Percentiles rank a stretch among this genome's conserved stretches.
Evolutionary conservation across 208 protist genomes (phyloP).

Genomic region (Tritrichomonas musculus): DNA sequence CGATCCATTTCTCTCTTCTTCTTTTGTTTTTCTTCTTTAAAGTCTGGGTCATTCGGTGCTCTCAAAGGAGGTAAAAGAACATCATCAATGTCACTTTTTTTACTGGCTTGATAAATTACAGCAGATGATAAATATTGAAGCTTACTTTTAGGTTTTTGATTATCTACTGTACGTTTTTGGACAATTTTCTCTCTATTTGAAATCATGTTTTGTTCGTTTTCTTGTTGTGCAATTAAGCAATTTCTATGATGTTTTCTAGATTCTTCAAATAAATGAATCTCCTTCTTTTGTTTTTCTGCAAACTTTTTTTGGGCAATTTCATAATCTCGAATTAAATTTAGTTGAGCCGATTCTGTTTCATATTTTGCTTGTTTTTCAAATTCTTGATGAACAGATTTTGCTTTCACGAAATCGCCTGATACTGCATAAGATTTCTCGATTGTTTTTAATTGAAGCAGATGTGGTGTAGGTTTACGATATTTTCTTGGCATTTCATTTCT

Average conservation of each 20-base stretch:
- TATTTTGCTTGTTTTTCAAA: neutral
- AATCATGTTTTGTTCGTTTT: neutral
- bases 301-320: neutral
- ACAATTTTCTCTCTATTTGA: neutral
- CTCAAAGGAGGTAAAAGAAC: neutral
- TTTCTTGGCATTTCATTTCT: neutral
- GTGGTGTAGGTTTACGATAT: neutral
- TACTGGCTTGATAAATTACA: neutral
- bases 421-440: neutral
- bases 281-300: neutral
- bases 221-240: neutral
- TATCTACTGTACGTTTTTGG: neutral
- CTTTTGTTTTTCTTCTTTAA: neutral
- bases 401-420: neutral
- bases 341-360: neutral
- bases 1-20: neutral
- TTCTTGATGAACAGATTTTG: neutral
- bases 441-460: neutral
- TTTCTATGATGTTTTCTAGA: neutral
- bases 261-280: neutral
- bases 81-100: neutral
- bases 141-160: neutral
- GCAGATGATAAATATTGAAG: neutral
- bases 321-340: neutral
- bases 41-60: neutral